A percentile compares a stretch with the other conserved stretches of the same genome.
Evolutionary conservation across 208 protist species (phyloP).

Genomic region (Acanthamoeba healyi): DNA sequence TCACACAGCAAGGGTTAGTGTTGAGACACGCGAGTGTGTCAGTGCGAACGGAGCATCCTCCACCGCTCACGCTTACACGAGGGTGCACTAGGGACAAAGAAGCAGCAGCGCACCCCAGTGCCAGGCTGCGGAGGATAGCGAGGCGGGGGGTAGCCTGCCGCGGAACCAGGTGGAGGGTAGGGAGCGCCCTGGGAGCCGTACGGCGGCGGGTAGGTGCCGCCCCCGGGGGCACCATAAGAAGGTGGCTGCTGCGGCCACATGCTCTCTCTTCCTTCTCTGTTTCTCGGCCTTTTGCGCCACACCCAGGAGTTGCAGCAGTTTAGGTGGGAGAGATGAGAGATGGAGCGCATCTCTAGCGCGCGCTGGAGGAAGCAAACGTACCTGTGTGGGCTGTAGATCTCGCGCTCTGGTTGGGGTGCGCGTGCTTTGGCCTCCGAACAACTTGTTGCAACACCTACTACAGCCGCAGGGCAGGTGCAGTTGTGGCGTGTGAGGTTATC

Average conservation of each 20-base stretch:
- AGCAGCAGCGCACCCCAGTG: not conserved
- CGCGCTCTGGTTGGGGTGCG: too few relatives aligned
- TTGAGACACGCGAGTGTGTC: too few relatives aligned
- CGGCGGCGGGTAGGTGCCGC: not conserved
- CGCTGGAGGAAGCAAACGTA: too few relatives aligned
- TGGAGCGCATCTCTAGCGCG: too few relatives aligned
- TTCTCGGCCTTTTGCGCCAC: too few relatives aligned
- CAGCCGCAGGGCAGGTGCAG: too few relatives aligned
- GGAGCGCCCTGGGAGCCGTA: not conserved
- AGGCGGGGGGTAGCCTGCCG: not conserved
- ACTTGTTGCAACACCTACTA: not conserved
- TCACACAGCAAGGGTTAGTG: not conserved
- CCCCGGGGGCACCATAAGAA: not conserved
- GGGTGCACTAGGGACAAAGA: not conserved
- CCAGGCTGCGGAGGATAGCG: conserved; percentile 2
- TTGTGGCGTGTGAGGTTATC: not conserved
- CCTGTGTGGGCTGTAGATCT: too few relatives aligned
- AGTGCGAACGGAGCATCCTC: too few relatives aligned
- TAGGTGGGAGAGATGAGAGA: too few relatives aligned
- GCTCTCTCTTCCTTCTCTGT: not conserved
- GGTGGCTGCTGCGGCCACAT: conserved; percentile 4
- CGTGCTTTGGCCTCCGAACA: too few relatives aligned
- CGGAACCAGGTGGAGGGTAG: conserved; percentile 10
- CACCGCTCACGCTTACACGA: not conserved
- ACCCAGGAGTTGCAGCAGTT: too few relatives aligned